Evolutionary conservation across 1,284 basidiomycete genomes (phyloP), one percentile per base, ranked within the genome.

Genomic region (Cystobasidiaceae sp.): DNA sequence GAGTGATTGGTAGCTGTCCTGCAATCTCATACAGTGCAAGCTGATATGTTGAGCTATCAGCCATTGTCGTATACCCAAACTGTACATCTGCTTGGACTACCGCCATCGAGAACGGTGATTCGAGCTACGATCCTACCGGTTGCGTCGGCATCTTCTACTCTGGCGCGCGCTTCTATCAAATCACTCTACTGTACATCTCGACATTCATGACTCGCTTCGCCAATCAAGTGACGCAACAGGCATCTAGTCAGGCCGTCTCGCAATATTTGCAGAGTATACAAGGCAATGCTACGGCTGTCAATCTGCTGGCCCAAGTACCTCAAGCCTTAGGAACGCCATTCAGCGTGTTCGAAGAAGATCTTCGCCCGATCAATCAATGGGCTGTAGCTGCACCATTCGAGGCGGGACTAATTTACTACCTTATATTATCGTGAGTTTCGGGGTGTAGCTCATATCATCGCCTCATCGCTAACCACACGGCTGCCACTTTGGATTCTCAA

Each of bases 121-220:
- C 69, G 27, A 69, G 30, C 34, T 77, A 77, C 56, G 74, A 76
- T 58, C 76, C 76, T 1, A 70, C 67, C 11, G 74, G 74, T 2
- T 69, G 72, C 8, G 69, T 76, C 27, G 71, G 71, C 21, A 62
- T 76, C 6, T 75, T 73, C 52, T 74, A 72, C 45, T 63, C 67
- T n/a, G 67, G 70, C 2, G 74, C 75, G 13, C 72, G 75, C 45
- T 75, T 74, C 66, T 76, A 75, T 60, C 75, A 76, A 64, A 70
- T 76, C 48, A 68, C 71, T 0, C 60, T 75, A 28, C 69, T 75
- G 4, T 75, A 75, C 54, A 60, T 75, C 34, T 67, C 71, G 25
- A 65, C 70, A 1, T 62, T 73, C n/a, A 72, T 76, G 61, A 59
- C 32, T 17, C 23, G 37, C 21, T 54, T 60, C 39, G 58, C 50